Percentiles rank a stretch among this genome's conserved stretches.
These are phyloP conservation scores for Cyamopsis tetragonoloba DNA, from an alignment of 306 rosid genomes.

Conservation along the genomic window DNA sequence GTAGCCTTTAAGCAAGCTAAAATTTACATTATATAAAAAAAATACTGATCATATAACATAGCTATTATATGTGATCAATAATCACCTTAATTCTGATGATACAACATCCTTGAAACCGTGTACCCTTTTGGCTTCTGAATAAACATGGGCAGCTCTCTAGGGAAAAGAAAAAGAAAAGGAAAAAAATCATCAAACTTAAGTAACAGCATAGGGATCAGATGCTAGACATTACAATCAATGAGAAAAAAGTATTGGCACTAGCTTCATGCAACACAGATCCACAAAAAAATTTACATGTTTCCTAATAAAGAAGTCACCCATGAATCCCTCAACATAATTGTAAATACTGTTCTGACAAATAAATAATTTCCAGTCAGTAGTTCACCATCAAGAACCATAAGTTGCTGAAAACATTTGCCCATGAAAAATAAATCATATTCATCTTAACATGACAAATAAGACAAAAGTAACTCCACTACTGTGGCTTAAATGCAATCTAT, in stretches of 20 bases:
- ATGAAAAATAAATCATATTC: neutral
- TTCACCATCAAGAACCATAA: neutral
- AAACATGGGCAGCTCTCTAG: conserved; percentile 78
- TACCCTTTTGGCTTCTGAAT: conserved; percentile 76
- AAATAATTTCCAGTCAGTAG: neutral
- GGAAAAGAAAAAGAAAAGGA: conserved; percentile 23
- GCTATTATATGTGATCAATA: neutral
- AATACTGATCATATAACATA: neutral
- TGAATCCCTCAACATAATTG: neutral
- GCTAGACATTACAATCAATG: neutral
- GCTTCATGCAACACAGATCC: neutral
- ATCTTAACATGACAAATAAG: neutral
- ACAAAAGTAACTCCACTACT: neutral
- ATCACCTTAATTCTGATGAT: conserved; percentile 50
- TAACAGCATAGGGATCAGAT: neutral
- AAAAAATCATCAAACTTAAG: neutral
- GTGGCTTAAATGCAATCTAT: neutral
- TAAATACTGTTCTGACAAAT: neutral
- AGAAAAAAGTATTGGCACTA: neutral
- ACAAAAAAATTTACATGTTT: neutral
- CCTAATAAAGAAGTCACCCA: neutral
- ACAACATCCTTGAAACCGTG: conserved; percentile 65
- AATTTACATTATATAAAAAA: neutral
- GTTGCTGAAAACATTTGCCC: too few relatives aligned
- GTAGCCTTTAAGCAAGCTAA: neutral